Evolutionary conservation across 257 asterid genomes (phyloP).

Genomic region (Plantago ovata): DNA sequence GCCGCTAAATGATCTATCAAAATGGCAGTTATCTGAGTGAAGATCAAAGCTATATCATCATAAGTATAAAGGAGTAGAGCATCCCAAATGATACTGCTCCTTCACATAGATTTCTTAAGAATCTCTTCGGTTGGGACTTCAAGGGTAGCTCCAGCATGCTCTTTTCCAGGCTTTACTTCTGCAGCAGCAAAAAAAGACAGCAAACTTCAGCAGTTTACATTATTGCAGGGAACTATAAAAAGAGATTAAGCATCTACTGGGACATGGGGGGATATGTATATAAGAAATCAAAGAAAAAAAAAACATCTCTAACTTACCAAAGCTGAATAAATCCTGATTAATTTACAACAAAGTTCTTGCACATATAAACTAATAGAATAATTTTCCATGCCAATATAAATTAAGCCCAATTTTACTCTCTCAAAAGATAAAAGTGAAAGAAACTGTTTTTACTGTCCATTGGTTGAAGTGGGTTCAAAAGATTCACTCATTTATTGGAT

Average conservation of each 20-base stretch:
- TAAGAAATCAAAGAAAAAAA: not conserved
- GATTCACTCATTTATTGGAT: no score
- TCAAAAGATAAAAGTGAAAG: no score
- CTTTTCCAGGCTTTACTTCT: slow-evolving; percentile 76
- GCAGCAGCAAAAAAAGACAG: slow-evolving; percentile 26
- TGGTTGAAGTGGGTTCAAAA: no score
- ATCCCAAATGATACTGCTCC: not conserved
- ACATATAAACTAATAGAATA: no score
- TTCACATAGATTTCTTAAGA: slow-evolving; percentile 43
- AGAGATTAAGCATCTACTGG: not conserved
- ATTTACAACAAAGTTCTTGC: no score
- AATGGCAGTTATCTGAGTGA: no score
- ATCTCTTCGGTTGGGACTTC: slow-evolving; percentile 85
- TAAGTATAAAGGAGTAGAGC: not conserved
- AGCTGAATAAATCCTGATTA: not conserved
- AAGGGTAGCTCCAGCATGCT: slow-evolving; percentile 79
- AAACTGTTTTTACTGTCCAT: no score
- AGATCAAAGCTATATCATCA: no score
- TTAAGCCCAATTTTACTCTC: no score
- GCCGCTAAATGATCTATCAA: not conserved
- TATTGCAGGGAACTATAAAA: not conserved
- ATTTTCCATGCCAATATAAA: no score
- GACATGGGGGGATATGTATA: no score
- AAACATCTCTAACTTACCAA: not conserved
- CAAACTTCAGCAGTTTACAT: not conserved